Base-by-base conservation (phyloP, 2,329 filamentous ascomycete species). In the Paraconiothyrium sp. region DNA sequence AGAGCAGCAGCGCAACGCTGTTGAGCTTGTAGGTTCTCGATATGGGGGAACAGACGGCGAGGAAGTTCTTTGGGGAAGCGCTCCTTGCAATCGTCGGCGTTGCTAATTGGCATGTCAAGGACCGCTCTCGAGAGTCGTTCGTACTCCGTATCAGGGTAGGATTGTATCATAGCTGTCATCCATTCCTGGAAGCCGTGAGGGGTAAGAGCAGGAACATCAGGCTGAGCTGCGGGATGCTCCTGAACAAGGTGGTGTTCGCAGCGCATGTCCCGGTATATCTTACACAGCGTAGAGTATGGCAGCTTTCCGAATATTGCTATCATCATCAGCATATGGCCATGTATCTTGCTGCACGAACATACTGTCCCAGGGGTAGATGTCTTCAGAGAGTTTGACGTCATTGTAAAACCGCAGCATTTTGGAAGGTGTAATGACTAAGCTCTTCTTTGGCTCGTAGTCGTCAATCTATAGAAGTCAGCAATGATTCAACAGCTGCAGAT, bases 21-120 rank as follows among this genome's bases (percentile, higher is more conserved):
- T 58, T 88, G 85, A 0, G 86, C 81, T 35, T 85, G 80, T 0
- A 84, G 70, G 66, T 92, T 87, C 0, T 85, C 82, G 8, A 78
- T 76, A 0, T 81, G 80, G 0, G 93, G 93, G 43, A 97, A 86
- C 3, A 95, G 82, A 55, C 90, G 85, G 44, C 92, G 84, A 0
- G 92, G 89, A 2, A 97, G 84, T 68, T 93, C 89, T 66, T 92
- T 93, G 0, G 93, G 93, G 58, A 96, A 89, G 2, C 91, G 84
- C 76, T 94, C 91, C 11, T 86, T 88, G 65, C 84, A 86, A 51
- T 90, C 86, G 58, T 84, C 82, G 0, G 88, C 84, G 58, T 89
- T 88, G 69, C 76, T 88, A 68, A 96, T 90, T 0, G 92, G 90
- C 77, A 94, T 87, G 48, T 89, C 85, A 3, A 88, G 77, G 3